Evolutionary conservation across 2,329 filamentous ascomycete species (phyloP).

Genomic region (Alternaria ethzedia): DNA sequence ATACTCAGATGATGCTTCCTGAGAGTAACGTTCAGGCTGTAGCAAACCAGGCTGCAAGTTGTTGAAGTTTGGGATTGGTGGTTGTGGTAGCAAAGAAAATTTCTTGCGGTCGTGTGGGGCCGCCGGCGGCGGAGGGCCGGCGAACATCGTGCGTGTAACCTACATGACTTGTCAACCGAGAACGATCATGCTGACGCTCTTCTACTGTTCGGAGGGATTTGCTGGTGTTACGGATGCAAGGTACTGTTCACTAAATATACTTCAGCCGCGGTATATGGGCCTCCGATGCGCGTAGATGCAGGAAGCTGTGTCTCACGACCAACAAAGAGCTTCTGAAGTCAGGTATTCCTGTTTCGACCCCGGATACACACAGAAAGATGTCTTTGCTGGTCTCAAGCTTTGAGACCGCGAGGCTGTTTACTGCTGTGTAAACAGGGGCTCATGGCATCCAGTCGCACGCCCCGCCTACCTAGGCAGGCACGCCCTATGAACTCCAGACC

Average conservation of each 20-base stretch:
- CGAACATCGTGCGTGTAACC: background rate
- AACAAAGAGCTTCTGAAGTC: background rate
- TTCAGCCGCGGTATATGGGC: background rate
- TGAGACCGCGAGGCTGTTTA: background rate
- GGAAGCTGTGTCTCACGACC: background rate
- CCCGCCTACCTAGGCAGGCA: background rate
- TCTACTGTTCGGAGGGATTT: background rate
- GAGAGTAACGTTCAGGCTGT: no score
- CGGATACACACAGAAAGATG: background rate
- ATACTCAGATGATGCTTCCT: fast-evolving
- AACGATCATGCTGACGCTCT: background rate
- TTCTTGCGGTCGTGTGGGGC: constrained; percentile 10
- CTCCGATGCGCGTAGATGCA: background rate
- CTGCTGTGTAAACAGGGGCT: background rate
- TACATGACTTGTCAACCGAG: background rate
- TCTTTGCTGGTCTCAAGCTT: background rate
- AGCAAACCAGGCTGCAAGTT: no score
- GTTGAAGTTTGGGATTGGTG: background rate
- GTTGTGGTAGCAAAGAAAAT: background rate
- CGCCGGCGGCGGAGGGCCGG: constrained; percentile 3
- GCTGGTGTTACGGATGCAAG: background rate
- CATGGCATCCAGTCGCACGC: background rate
- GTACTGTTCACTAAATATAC: background rate
- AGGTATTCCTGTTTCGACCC: background rate
- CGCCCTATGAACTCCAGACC: background rate